A percentile compares a stretch with the other conserved stretches of the same genome.
Conservation (phyloP, 768 basidiomycete genomes). For the Mycena maculata region DNA sequence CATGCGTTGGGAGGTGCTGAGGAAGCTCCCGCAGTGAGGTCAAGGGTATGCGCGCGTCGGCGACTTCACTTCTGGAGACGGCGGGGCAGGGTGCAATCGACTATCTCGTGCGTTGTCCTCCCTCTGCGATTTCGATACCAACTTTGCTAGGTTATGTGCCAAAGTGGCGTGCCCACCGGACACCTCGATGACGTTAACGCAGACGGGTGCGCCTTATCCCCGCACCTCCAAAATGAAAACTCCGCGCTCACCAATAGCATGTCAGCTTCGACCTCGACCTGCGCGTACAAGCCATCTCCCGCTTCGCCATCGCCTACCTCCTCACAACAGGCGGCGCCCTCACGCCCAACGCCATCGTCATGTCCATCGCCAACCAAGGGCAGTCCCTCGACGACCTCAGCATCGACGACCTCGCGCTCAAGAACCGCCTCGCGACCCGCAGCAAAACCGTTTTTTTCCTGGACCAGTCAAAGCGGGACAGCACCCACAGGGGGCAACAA, state of each 20-base stretch:
- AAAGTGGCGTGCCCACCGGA: slow-evolving; percentile 6
- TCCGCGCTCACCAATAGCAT: neutral
- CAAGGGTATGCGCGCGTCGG: slow-evolving; percentile 6
- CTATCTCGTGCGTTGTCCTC: slow-evolving; percentile 9
- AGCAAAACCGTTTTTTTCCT: neutral
- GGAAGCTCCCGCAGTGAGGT: neutral
- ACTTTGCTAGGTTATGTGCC: neutral
- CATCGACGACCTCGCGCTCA: slow-evolving; percentile 10
- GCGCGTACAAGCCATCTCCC: slow-evolving; percentile 11
- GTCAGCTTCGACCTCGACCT: neutral
- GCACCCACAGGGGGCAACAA: too few relatives aligned
- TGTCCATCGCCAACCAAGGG: slow-evolving; percentile 1
- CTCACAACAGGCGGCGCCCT: slow-evolving; percentile 24
- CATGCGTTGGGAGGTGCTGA: too few relatives aligned
- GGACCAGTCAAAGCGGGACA: slow-evolving; percentile 12
- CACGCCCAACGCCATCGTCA: slow-evolving; percentile 8
- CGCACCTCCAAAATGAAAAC: too few relatives aligned
- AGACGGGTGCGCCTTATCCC: neutral
- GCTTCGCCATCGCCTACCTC: slow-evolving; percentile 14
- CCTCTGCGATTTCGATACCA: neutral
- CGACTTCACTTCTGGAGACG: neutral
- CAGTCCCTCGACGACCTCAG: slow-evolving; percentile 1
- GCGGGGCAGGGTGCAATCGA: neutral
- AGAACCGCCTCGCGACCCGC: neutral
- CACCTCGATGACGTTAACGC: neutral